Evolutionary conservation across 495 filamentous ascomycete genomes (phyloP).

Genomic region (Xylaria flabelliformis): DNA sequence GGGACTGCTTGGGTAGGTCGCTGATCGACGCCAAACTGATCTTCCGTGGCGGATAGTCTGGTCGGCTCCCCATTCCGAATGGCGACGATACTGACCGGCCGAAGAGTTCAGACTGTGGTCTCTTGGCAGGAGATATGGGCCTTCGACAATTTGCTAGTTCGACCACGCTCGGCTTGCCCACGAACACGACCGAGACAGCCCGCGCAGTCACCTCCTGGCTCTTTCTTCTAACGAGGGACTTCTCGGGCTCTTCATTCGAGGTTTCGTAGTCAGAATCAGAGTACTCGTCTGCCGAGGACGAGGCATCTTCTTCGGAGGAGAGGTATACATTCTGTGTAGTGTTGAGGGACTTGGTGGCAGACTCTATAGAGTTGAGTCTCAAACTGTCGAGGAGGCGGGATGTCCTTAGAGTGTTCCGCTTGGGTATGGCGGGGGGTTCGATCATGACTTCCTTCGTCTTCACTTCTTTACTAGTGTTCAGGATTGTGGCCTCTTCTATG

Average conservation of each 20-base stretch:
- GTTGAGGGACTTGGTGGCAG: constrained; percentile 37
- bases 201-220: constrained; percentile 56
- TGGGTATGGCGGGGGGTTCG: constrained; percentile 44
- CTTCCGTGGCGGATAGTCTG: constrained; percentile 35
- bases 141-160: constrained; percentile 48
- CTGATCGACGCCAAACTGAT: constrained; percentile 44
- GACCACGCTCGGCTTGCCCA: constrained; percentile 55
- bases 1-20: constrained; percentile 46
- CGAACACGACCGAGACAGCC: constrained; percentile 56
- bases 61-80: constrained; percentile 25
- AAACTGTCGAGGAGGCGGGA: constrained; percentile 51
- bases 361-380: constrained; percentile 46
- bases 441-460: constrained; percentile 38
- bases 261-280: constrained; percentile 59
- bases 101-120: constrained; percentile 34
- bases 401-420: constrained; percentile 51
- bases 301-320: constrained; percentile 59
- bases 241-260: constrained; percentile 44
- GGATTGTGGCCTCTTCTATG: constrained; percentile 37
- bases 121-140: constrained; percentile 46
- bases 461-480: constrained; percentile 34
- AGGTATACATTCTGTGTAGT: constrained; percentile 56
- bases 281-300: constrained; percentile 57
- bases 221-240: constrained; percentile 42
- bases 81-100: constrained; percentile 44